Evolutionary conservation across 1,284 basidiomycete species (phyloP).

Genomic region (Coniferiporia weirii): DNA sequence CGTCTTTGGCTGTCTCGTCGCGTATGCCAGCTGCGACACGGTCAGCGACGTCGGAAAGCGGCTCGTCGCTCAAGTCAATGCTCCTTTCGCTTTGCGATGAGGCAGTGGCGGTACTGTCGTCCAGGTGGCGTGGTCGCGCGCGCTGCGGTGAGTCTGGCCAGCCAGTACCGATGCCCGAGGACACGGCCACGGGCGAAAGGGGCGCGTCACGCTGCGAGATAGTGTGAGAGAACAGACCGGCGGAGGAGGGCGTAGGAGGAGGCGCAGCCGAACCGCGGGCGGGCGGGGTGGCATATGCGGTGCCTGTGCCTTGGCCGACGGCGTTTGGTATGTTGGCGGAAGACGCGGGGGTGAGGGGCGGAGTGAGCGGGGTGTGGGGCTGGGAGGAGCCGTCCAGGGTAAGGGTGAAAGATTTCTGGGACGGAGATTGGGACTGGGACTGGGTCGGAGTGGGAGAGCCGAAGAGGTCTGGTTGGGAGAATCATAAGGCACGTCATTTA

Average conservation of each 20-base stretch:
- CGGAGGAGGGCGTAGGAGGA: constrained; percentile 10
- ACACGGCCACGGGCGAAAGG: neutral
- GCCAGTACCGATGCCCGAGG: neutral
- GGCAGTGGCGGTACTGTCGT: neutral
- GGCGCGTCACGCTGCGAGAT: neutral
- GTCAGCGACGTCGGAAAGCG: constrained; percentile 2
- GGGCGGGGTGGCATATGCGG: constrained; percentile 4
- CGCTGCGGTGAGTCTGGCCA: neutral
- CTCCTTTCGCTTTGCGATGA: neutral
- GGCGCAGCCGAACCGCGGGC: constrained; percentile 12
- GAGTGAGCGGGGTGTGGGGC: constrained; percentile 17
- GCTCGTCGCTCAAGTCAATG: neutral
- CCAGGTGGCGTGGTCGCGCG: constrained; percentile 2
- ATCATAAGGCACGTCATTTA: neutral
- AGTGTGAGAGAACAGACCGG: neutral
- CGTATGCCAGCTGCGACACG: too few relatives aligned
- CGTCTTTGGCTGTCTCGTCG: too few relatives aligned
- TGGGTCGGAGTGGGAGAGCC: constrained; percentile 7
- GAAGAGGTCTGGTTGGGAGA: constrained; percentile 3
- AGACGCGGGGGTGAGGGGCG: constrained; percentile 14
- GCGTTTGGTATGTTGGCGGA: neutral
- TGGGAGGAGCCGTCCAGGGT: constrained; percentile 8
- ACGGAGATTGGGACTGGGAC: constrained; percentile 1
- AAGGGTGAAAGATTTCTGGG: neutral
- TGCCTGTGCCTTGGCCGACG: neutral